A percentile compares a stretch with the other conserved stretches of the same genome.
Evolutionary conservation across 2,329 filamentous ascomycete genomes (phyloP).

Genomic region (Ceratocystis ficicola): DNA sequence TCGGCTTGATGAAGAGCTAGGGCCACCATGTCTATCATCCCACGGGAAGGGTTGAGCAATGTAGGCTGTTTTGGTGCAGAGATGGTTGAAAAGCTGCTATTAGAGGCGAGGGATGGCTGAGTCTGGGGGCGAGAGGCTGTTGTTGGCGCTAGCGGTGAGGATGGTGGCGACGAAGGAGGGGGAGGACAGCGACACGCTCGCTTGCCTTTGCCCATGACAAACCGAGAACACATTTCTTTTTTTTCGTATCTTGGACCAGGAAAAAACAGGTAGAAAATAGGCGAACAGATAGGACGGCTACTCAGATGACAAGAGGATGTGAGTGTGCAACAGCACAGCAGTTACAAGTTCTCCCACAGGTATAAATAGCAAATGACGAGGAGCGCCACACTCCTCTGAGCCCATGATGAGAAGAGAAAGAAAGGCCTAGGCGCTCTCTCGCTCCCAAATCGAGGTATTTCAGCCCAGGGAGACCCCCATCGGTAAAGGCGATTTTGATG

Average conservation of each 20-base stretch:
- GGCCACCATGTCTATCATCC: not conserved
- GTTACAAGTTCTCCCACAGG: too few species aligned
- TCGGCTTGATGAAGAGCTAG: not conserved
- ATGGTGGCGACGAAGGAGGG: not conserved
- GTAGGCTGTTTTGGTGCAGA: not conserved
- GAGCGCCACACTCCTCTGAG: too few species aligned
- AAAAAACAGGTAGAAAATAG: too few species aligned
- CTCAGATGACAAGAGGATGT: too few species aligned
- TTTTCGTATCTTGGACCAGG: too few species aligned
- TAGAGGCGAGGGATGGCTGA: not conserved
- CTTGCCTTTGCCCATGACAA: constrained; percentile 18
- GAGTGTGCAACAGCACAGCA: too few species aligned
- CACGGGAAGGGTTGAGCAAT: not conserved
- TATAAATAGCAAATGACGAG: too few species aligned
- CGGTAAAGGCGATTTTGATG: not conserved
- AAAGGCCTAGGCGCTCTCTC: too few species aligned
- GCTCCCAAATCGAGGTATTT: not conserved
- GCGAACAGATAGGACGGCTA: too few species aligned
- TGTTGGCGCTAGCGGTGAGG: not conserved
- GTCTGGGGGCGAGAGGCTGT: not conserved
- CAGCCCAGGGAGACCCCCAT: not conserved
- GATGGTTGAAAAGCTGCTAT: not conserved
- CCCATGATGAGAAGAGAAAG: too few species aligned
- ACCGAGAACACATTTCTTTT: constrained; percentile 16
- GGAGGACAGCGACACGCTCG: constrained; percentile 5